Percentiles rank a stretch among this genome's conserved stretches.
Conservation (phyloP, 2,329 filamentous ascomycete genomes). For the Alternaria gansuensis region DNA sequence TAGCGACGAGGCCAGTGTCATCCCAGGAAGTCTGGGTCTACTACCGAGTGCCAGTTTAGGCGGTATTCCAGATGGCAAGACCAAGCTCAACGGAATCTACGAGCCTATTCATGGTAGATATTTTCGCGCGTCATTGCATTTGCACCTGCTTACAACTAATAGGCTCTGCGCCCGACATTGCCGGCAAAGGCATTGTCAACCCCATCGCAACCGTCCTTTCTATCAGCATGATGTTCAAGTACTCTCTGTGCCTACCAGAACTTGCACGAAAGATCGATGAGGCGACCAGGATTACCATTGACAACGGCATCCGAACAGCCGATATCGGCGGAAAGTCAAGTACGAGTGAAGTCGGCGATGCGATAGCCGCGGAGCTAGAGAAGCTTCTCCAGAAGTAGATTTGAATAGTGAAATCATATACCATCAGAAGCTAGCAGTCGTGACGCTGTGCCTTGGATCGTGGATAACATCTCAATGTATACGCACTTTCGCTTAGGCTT, state of each 20-base stretch:
- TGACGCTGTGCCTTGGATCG: not conserved
- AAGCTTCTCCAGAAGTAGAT: constrained; percentile 64
- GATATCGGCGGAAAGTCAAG: constrained; percentile 82
- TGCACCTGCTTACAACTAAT: constrained; percentile 22
- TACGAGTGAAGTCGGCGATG: constrained; percentile 84
- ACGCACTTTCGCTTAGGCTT: not conserved
- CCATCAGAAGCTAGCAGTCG: not conserved
- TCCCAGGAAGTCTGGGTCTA: constrained; percentile 88
- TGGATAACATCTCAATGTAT: not conserved
- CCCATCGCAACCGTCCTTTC: constrained; percentile 92
- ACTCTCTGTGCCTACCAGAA: constrained; percentile 81
- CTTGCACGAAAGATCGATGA: constrained; percentile 83
- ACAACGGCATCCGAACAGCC: constrained; percentile 78
- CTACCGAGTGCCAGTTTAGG: constrained; percentile 87
- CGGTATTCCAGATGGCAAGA: constrained; percentile 85
- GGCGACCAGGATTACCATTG: constrained; percentile 81
- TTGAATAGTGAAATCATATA: not conserved
- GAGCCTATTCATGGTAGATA: constrained; percentile 90
- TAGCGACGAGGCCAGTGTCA: constrained; percentile 92
- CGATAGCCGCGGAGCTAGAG: constrained; percentile 76
- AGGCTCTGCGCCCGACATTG: constrained; percentile 93
- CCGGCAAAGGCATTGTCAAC: constrained; percentile 89
- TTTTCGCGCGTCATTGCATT: not conserved
- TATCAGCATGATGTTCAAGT: constrained; percentile 94
- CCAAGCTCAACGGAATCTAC: constrained; percentile 90